Evolutionary conservation across 2,329 filamentous ascomycete species (phyloP).

Genomic region (Fusarium nanum): DNA sequence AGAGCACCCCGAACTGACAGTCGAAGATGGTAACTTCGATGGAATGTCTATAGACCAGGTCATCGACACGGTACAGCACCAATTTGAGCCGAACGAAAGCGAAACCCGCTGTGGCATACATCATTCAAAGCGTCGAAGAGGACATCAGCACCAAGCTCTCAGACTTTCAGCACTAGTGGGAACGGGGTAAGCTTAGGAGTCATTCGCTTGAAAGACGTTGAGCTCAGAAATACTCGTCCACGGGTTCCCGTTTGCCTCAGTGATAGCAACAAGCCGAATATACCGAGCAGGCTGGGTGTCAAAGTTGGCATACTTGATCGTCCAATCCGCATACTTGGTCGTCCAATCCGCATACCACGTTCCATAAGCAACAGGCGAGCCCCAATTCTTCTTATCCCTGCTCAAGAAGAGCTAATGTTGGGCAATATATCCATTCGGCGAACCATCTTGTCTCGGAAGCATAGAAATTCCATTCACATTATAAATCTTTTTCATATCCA

Average conservation of each 20-base stretch:
- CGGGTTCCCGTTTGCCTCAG: slow-evolving; percentile 1
- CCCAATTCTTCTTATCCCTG: slow-evolving; percentile 22
- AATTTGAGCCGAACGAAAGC: too few relatives aligned
- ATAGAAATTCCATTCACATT: slow-evolving; percentile 30
- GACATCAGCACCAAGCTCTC: too few relatives aligned
- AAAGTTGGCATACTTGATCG: slow-evolving; percentile 32
- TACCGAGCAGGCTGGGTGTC: slow-evolving; percentile 22
- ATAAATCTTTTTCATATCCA: slow-evolving; percentile 27
- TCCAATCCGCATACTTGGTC: slow-evolving; percentile 17
- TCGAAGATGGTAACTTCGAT: too few relatives aligned
- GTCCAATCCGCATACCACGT: slow-evolving; percentile 28
- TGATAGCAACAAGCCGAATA: slow-evolving; percentile 13
- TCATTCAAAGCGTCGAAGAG: too few relatives aligned
- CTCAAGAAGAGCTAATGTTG: slow-evolving; percentile 21
- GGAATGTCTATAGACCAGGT: too few relatives aligned
- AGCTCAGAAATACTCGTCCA: slow-evolving; percentile 33
- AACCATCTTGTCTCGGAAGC: slow-evolving; percentile 28
- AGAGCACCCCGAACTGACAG: too few relatives aligned
- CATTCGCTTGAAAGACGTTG: slow-evolving; percentile 22
- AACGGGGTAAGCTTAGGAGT: not conserved
- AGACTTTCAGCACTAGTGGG: too few relatives aligned
- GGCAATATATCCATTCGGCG: slow-evolving; percentile 12
- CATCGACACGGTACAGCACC: too few relatives aligned
- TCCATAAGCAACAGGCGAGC: slow-evolving; percentile 21
- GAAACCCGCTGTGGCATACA: too few relatives aligned